A percentile compares a stretch with the other conserved stretches of the same genome.
phyloP scores from a whole-genome alignment of 768 basidiomycete genomes.

The Steccherinum ochraceum region DNA sequence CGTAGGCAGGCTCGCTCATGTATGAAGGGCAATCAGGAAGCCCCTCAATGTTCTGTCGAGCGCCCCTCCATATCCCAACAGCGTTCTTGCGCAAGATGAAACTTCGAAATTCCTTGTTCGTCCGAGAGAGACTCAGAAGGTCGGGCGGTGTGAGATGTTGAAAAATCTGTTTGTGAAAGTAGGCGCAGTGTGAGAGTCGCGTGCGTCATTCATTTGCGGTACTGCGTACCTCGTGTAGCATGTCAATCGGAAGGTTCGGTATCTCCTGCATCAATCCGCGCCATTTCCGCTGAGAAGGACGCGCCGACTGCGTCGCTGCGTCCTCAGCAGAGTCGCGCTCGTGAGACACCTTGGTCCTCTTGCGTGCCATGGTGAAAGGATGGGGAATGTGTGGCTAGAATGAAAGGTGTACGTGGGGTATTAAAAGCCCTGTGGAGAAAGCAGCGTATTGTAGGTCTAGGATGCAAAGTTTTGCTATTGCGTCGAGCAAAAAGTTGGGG shows the following conservation, averaged over 20 bases:
- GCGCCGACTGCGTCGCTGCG: neutral
- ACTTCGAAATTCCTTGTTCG: conserved; percentile 21
- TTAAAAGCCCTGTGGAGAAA: no score
- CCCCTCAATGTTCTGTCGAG: neutral
- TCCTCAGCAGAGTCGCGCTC: neutral
- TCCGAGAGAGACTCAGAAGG: conserved; percentile 24
- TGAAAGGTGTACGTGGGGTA: neutral
- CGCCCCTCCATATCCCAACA: conserved; percentile 21
- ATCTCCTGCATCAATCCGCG: neutral
- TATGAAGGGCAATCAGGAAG: conserved; percentile 6
- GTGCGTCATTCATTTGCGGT: neutral
- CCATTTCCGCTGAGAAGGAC: neutral
- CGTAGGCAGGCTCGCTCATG: conserved; percentile 11
- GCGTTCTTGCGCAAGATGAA: conserved; percentile 17
- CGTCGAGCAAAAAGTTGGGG: no score
- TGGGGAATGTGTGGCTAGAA: neutral
- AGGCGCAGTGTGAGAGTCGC: neutral
- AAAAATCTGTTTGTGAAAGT: conserved; percentile 19
- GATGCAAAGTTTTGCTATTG: no score
- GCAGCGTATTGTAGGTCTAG: no score
- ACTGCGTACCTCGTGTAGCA: conserved; percentile 6
- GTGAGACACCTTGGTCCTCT: neutral
- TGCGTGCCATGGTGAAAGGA: neutral
- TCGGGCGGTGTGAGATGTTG: conserved; percentile 24
- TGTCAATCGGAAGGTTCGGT: conserved; percentile 3